Percentiles rank a stretch among this genome's conserved stretches.
Conservation (phyloP, 805 yeast species). For the Candida dendrica region DNA sequence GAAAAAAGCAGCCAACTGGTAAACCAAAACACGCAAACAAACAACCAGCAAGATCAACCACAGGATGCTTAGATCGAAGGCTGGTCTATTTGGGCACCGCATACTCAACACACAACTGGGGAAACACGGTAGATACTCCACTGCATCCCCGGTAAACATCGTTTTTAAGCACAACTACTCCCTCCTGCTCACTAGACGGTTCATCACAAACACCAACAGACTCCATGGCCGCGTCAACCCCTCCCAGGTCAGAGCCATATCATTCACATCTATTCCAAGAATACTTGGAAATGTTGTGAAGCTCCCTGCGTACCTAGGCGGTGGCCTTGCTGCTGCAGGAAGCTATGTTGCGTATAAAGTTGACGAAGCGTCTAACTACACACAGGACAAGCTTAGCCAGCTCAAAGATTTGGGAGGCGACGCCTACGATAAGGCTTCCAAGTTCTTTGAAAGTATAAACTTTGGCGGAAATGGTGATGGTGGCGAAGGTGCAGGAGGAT, state of each 20-base stretch:
- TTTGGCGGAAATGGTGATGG: constrained; percentile 18
- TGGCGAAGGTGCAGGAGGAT: constrained; percentile 20
- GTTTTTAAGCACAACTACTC: constrained; percentile 2
- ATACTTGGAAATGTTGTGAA: constrained; percentile 46
- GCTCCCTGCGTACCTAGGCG: constrained; percentile 80
- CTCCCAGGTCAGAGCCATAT: constrained; percentile 4
- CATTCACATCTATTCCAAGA: constrained; percentile 37
- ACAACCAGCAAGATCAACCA: too few relatives aligned
- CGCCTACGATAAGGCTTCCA: constrained; percentile 32
- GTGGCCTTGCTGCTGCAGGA: constrained; percentile 91
- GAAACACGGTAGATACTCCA: too few relatives aligned
- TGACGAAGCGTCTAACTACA: constrained; percentile 72
- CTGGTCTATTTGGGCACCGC: too few relatives aligned
- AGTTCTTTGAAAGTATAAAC: constrained; percentile 16
- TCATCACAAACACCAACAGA: constrained; percentile 2
- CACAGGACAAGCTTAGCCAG: constrained; percentile 58
- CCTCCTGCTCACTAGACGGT: constrained; percentile 1
- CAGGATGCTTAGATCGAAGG: not conserved
- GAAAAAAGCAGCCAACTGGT: too few relatives aligned
- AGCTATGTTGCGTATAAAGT: constrained; percentile 88
- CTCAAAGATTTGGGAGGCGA: constrained; percentile 58
- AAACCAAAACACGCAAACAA: not conserved
- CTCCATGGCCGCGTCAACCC: not conserved
- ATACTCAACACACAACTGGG: too few relatives aligned
- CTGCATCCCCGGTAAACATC: not conserved